Evolutionary conservation across 2,329 filamentous ascomycete genomes (phyloP), one percentile per base, ranked within the genome.

Genomic region (Fusarium decemcellulare): DNA sequence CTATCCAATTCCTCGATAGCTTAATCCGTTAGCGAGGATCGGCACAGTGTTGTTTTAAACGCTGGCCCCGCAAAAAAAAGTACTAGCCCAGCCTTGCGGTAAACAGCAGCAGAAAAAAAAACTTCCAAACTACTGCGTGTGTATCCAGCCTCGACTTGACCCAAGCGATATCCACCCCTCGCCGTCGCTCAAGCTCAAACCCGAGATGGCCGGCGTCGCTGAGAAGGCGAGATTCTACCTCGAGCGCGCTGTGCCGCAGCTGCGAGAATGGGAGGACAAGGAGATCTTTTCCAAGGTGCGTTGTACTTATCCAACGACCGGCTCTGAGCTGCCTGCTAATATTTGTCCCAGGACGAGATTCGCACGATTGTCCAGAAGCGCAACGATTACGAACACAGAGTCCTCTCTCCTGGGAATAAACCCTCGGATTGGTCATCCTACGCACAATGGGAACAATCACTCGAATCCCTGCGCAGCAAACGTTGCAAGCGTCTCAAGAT

Each of bases 211-310:
- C 2, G 92, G 90, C 43, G 91, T 96, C 62, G 92, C 93, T 68
- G 96, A 98, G 77, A 98, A 98, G 82, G 96, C 95, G 59, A 93
- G 95, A 62, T 98, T 95, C 82, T 98, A 93, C 81, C 88, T 98
- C 70, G 96, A 99, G 84, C 92, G 95, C 73, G 92, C 93, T 3
- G 93, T 98, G 44, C 94, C 95, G 15, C 95, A 98, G 80, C 88
- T 99, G 61, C 93, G 94, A 68, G 94, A 97, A 76, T 97, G 94
- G 80, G 93, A 97, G 81, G 89, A 93, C 71, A 98, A 97, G 80
- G 91, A 93, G 74, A 92, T 99, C 73, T 99, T 99, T 82, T 89
- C 87, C 65, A 91, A 92, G 83, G 93, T 93, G 80, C 36, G 81
- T 74, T 23, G n/a, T 37, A 37, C 16, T 15, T 27, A 11, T 15